Conservation (phyloP, 352 stramenopile species). For the Blastocystis sp. region DNA sequence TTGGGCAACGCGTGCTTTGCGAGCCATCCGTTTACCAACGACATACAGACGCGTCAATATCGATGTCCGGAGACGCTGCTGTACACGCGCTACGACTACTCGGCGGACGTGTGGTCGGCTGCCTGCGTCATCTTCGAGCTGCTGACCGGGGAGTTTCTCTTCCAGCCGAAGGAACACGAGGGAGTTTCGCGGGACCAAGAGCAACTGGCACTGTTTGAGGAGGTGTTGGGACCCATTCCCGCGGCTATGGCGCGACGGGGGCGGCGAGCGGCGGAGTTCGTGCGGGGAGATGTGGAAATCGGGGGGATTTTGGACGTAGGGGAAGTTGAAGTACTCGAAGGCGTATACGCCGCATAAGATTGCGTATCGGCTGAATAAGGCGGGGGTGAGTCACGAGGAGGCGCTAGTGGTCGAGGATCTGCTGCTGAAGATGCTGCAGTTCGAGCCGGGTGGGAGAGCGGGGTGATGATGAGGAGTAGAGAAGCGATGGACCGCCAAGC, state of each 20-base stretch:
- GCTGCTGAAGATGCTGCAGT: slow-evolving; percentile 81
- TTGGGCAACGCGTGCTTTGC: slow-evolving; percentile 99
- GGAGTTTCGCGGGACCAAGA: slow-evolving; percentile 77
- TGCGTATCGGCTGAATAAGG: slow-evolving; percentile 87
- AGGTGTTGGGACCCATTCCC: slow-evolving; percentile 88
- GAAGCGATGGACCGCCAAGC: slow-evolving; percentile 77
- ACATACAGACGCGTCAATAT: slow-evolving; percentile 99
- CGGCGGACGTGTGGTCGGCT: slow-evolving; percentile 93
- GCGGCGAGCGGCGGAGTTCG: slow-evolving; percentile 86
- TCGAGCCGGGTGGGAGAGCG: slow-evolving; percentile 62
- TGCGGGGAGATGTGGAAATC: slow-evolving; percentile 67
- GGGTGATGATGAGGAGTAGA: slow-evolving; percentile 59
- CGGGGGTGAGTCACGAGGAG: slow-evolving; percentile 76
- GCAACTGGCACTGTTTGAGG: slow-evolving; percentile 96
- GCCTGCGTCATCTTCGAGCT: slow-evolving; percentile 97
- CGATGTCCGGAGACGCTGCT: slow-evolving; percentile 90
- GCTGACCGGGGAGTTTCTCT: slow-evolving; percentile 94
- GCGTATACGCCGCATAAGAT: slow-evolving; percentile 84
- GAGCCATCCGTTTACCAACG: slow-evolving; percentile 94
- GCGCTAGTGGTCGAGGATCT: slow-evolving; percentile 81
- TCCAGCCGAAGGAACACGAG: slow-evolving; percentile 86
- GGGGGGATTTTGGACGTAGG: slow-evolving; percentile 67
- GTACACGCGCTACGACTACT: slow-evolving; percentile 89
- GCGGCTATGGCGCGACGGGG: slow-evolving; percentile 73
- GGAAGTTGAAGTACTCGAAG: slow-evolving; percentile 90